Conservation (phyloP, 805 yeast species). For the Kodamaea lidongshanica region DNA sequence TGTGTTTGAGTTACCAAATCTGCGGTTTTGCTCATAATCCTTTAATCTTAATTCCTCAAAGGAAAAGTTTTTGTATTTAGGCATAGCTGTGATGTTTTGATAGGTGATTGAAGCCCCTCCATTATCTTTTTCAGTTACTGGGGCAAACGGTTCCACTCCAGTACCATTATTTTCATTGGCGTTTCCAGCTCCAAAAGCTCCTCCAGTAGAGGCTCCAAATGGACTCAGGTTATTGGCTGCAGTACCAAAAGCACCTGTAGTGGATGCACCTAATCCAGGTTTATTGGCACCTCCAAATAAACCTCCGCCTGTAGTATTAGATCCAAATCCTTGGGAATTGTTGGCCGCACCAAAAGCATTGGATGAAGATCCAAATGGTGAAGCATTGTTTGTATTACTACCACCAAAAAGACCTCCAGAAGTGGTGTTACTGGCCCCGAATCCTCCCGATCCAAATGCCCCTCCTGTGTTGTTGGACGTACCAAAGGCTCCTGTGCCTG, state of each 20-base stretch:
- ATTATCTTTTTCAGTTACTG: conserved; percentile 69
- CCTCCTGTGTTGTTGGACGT: conserved; percentile 2
- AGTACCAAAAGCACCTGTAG: conserved; percentile 12
- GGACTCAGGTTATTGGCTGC: conserved; percentile 9
- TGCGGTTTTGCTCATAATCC: conserved; percentile 75
- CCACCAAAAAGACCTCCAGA: conserved; percentile 10
- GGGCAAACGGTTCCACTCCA: conserved; percentile 60
- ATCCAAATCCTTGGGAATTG: conserved; percentile 11
- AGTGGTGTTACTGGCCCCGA: conserved; percentile 1
- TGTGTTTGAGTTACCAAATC: conserved; percentile 42
- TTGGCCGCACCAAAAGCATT: conserved; percentile 31
- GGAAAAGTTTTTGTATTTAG: conserved; percentile 76
- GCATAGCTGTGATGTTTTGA: conserved; percentile 82
- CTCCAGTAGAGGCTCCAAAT: conserved; percentile 16
- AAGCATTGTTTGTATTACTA: conserved; percentile 13
- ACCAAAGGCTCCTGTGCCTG: conserved; percentile 11
- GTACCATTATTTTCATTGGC: conserved; percentile 56
- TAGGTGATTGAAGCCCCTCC: conserved; percentile 49
- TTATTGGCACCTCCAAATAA: conserved; percentile 20
- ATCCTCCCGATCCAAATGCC: conserved; percentile 8
- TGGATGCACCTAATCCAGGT: conserved; percentile 16
- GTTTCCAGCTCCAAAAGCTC: conserved; percentile 11
- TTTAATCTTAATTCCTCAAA: conserved; percentile 84
- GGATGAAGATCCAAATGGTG: conserved; percentile 17
- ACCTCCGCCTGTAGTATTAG: conserved; percentile 17